Base-by-base conservation (phyloP, 495 filamentous ascomycete species). In the Clavariopsis aquatica region DNA sequence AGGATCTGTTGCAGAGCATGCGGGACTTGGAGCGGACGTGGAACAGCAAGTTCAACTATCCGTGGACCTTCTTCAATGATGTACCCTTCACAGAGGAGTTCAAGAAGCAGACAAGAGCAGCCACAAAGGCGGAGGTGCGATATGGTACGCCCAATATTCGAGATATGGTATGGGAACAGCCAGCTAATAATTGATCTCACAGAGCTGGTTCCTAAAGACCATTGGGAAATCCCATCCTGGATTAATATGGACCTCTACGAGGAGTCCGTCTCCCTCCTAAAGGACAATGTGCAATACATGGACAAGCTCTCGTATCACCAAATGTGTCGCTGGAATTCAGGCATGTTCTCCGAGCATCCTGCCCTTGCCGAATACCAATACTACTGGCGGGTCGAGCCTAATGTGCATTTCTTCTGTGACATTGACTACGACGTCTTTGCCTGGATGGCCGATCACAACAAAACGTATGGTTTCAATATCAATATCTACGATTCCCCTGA, bases 251-350 rank as follows among this genome's bases (percentile, higher is more conserved):
- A 95, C 53, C 77, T 98, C 13, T 96, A 89, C 81, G 68, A 82
- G 31, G 94, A 96, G 77, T 96, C 91, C 20, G 87, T 87, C 61
- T 82, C 90, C 71, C 83, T 96, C 20, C 84, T 99, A 61, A 79
- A 87, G 69, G 91, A 94, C 73, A 81, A 87, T 2, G 89, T 98
- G 47, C 93, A 98, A 74, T 99, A 98, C 76, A 89, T 88, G 57
- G 80, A 84, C 60, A 90, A 88, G 79, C 72, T 92, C 52, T 96
- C 91, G 60, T 99, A 99, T 78, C 94, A 98, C 75, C 89, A 98
- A 77, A 99, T 99, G 94, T 99, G 94, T 74, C 88, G 94, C 49
- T 99, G 93, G 95, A 98, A 99, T 82, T 93, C 89, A 71, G 94
- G 94, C 68, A 82, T 96, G 73, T 99, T 99, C 84, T 96, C 95